Conservation (phyloP, 1,284 basidiomycete genomes). For the Cutaneotrichosporon sp. region DNA sequence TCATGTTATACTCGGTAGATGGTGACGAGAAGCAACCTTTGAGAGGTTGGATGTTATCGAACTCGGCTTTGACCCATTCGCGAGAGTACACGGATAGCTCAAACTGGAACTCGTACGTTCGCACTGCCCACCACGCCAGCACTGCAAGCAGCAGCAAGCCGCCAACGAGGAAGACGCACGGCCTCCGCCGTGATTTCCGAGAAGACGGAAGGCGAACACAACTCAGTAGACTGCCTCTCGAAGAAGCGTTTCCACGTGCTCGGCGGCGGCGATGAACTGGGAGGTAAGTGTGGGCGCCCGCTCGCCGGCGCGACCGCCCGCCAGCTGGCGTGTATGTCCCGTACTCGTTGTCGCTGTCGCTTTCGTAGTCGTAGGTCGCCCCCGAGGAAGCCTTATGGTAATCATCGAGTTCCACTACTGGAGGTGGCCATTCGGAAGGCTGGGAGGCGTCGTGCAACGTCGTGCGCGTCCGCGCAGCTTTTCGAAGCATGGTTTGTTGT, state of each 20-base stretch:
- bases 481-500: background rate
- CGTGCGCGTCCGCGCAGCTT: background rate
- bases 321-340: background rate
- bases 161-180: background rate
- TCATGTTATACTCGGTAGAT: slow-evolving; percentile 64
- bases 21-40: slow-evolving; percentile 65
- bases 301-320: background rate
- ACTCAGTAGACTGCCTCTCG: background rate
- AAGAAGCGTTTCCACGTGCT: background rate
- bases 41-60: slow-evolving; percentile 50
- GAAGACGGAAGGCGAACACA: background rate
- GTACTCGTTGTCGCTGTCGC: background rate
- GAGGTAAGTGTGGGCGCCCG: background rate
- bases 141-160: background rate
- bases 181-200: background rate
- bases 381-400: too few species aligned
- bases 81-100: slow-evolving; percentile 71
- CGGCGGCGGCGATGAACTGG: background rate
- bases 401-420: too few species aligned
- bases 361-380: too few species aligned
- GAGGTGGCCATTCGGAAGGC: background rate
- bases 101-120: slow-evolving; percentile 69
- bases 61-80: slow-evolving; percentile 65
- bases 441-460: background rate
- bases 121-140: slow-evolving; percentile 50